A percentile compares a stretch with the other conserved stretches of the same genome.
Evolutionary conservation across 148 eudicot species (phyloP).

Genomic region (Rhododendron williamsianum): DNA sequence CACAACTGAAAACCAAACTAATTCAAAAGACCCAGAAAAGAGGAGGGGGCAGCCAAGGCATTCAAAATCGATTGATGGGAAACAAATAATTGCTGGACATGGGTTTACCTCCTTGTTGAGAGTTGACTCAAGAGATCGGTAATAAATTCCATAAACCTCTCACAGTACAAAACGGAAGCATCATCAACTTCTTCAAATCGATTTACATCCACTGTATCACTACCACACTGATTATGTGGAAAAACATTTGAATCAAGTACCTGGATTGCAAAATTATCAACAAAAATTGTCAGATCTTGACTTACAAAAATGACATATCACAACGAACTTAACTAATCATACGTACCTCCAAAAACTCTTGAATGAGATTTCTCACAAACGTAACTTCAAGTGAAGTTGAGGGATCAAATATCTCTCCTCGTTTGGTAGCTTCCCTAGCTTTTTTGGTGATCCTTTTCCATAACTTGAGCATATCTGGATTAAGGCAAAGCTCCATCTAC

Average conservation of each 20-base stretch:
- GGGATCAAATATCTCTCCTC: conserved; percentile 58
- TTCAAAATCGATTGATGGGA: neutral
- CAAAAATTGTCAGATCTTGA: neutral
- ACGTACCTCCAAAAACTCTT: conserved; percentile 81
- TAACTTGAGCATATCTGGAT: conserved; percentile 65
- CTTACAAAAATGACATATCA: neutral
- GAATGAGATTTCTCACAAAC: conserved; percentile 72
- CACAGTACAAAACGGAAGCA: conserved; percentile 79
- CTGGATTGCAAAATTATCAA: conserved; percentile 27
- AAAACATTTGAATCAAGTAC: conserved; percentile 75
- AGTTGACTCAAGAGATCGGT: conserved; percentile 95
- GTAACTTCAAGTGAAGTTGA: conserved; percentile 58
- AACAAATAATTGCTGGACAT: conserved; percentile 7
- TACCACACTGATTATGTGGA: conserved; percentile 21
- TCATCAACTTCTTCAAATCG: conserved; percentile 54
- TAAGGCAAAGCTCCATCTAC: conserved; percentile 82
- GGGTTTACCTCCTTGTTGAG: conserved; percentile 76
- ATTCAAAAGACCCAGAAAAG: neutral
- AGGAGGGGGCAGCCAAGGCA: neutral
- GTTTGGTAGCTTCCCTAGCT: conserved; percentile 62
- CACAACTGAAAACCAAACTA: neutral
- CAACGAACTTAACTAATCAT: neutral
- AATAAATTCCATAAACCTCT: conserved; percentile 94
- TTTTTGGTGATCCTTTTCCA: conserved; percentile 83
- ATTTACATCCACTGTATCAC: conserved; percentile 24